Evolutionary conservation across 176 grass and related monocot genomes (phyloP), one percentile per base, ranked within the genome.

Genomic region (Stipa capillata): DNA sequence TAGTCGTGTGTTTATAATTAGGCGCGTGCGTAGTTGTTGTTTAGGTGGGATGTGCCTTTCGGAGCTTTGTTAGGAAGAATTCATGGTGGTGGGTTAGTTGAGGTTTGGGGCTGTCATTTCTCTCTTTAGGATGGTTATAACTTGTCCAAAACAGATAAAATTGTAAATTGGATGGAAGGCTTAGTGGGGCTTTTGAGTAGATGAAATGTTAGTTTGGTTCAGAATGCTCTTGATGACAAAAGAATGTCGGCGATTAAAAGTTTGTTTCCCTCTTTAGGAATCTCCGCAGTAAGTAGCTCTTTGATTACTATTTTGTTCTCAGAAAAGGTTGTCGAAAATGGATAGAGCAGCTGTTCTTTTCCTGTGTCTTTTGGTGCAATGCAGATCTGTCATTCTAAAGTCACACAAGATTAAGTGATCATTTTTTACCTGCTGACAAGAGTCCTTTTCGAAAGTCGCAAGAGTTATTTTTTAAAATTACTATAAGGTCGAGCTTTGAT

Each of bases 41-140:
- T 83, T 83, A 72, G 79, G 65, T 87, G 48, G 65, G 57, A 55
- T 56, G 37, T 56, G 36, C 20, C 80, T 83, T 77, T 79, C 32
- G 1, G 15, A 83, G 80, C 32, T 71, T 78, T 6, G 20, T 17
- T 31, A 63, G 65, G 69, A 54, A 78, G 7, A 63, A 57, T 78
- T 62, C 72, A 82, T 69, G 34, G 28, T 73, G 29, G 67, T 83
- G 27, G 20, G 3, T 62, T 69, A 7, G 52, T 50, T 68, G n/a
- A 62, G 63, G 34, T 42, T 27, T 52, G 52, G 6, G 17, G 34
- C 4, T 11, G 45, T 55, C 18, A 71, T 48, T 83, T 15, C 28
- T 43, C 27, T 77, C 40, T 58, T 76, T 33, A 32, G 32, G 29
- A 49, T 8, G 65, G 33, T 43, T 63, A 39, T 28, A 65, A 62